A percentile compares a stretch with the other conserved stretches of the same genome.
Conservation (phyloP, 371 early-diverging fungal genomes). For the Zychaea mexicana region DNA sequence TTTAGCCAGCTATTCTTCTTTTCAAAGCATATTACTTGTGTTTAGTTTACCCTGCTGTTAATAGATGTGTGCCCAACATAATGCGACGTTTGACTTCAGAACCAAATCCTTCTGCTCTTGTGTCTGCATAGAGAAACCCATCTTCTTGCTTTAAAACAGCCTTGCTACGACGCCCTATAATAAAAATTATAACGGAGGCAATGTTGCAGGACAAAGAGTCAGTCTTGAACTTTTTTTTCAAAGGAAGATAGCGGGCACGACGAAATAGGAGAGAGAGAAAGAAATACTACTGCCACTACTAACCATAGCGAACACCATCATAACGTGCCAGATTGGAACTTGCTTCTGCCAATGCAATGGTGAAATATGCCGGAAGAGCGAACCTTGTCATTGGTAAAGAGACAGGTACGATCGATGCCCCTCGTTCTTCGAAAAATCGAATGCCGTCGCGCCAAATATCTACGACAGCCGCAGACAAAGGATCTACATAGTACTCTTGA, state of each 20-base stretch:
- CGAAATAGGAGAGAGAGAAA: no score
- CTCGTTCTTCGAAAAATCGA: constrained; percentile 51
- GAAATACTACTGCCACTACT: no score
- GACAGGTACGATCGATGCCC: constrained; percentile 73
- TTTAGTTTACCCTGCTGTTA: constrained; percentile 67
- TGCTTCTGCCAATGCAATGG: constrained; percentile 90
- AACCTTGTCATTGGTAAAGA: constrained; percentile 70
- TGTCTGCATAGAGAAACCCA: constrained; percentile 56
- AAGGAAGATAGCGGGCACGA: no score
- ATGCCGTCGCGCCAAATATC: constrained; percentile 69
- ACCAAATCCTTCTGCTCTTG: constrained; percentile 76
- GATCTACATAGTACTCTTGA: constrained; percentile 76
- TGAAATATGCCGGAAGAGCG: constrained; percentile 87
- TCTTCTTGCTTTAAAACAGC: constrained; percentile 26
- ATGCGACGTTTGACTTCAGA: constrained; percentile 83
- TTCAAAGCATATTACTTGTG: not conserved
- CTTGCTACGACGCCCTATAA: constrained; percentile 44
- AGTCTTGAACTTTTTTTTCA: not conserved
- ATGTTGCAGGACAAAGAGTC: no score
- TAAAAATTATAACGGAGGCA: not conserved
- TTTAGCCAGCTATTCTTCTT: not conserved
- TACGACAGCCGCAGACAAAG: constrained; percentile 56
- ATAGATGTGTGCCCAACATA: constrained; percentile 82
- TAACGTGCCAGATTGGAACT: constrained; percentile 88
- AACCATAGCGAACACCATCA: constrained; percentile 88